Evolutionary conservation across 2,329 filamentous ascomycete species (phyloP), one percentile per base, ranked within the genome.

Genomic region (Fusarium sp.): DNA sequence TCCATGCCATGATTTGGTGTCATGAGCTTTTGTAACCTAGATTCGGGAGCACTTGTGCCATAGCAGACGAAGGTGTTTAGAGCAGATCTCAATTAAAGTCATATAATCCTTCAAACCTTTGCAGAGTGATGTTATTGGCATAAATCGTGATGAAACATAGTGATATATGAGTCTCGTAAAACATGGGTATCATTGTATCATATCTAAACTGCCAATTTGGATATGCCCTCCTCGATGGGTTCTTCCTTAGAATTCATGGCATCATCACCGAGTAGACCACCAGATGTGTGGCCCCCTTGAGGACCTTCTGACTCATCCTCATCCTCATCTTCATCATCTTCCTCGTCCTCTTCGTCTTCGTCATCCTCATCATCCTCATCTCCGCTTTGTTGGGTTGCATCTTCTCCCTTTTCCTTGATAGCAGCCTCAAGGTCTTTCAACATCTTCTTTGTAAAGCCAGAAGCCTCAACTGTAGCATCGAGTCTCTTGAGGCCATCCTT

Each of bases 391-490:
- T 77, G 79, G 2, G 78, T 77, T n/a, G 81, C 77, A 46, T 78
- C 65, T 40, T 83, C 82, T 53, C 89, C 87, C 76, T 94, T 91
- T 82, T 92, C 91, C 72, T 91, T 90, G 81, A 99, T 96, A 70
- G 97, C 97, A 11, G 88, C 87, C 76, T 97, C 96, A 16, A 99
- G 82, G 72, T 99, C 96, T 79, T 96, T 97, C 16, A 93, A 88
- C 91, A 97, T 97, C 82, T 97, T 98, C 83, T 91, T 97, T 20
- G 93, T 97, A 79, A 99, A 98, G 0, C 96, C 96, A 3, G 93
- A 97, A 0, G 96, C 96, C 76, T 97, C 92, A 2, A 97, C 94
- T 33, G 92, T 88, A 16, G 97, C 90, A 79, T 99, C 97, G 16
- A 99, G 80, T 69, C 96, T 86, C 66, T 83, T 89, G 1, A 83